Evolutionary conservation across 225 moss, liverwort and hornwort species (phyloP).

Genomic region (Thuidium tamariscinum): DNA sequence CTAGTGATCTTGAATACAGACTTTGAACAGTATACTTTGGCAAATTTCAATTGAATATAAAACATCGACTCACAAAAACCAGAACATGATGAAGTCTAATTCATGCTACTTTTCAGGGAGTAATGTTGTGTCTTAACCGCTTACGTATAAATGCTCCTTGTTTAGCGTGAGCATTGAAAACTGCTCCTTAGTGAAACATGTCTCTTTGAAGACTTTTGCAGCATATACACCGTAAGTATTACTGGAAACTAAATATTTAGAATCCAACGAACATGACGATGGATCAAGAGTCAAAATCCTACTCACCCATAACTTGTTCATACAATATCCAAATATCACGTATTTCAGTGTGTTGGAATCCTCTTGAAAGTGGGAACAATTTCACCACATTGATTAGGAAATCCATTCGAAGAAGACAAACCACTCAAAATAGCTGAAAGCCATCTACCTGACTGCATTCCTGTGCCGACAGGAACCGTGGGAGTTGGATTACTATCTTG

Average conservation of each 20-base stretch:
- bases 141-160: neutral
- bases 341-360: neutral
- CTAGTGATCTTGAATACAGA: neutral
- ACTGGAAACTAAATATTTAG: neutral
- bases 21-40: neutral
- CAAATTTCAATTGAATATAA: neutral
- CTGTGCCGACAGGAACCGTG: neutral
- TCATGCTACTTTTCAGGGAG: neutral
- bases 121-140: neutral
- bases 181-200: neutral
- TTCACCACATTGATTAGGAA: neutral
- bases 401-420: neutral
- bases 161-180: neutral
- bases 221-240: no score
- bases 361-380: neutral
- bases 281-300: neutral
- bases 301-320: neutral
- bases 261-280: neutral
- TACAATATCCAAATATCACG: neutral
- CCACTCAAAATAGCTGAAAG: neutral
- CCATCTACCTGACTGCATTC: neutral
- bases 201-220: neutral
- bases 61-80: neutral
- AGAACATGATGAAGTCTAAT: neutral
- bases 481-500: neutral